These are phyloP conservation scores for Talaromyces proteolyticus DNA, from an alignment of 495 filamentous ascomycete species.

Conservation along the genomic window DNA sequence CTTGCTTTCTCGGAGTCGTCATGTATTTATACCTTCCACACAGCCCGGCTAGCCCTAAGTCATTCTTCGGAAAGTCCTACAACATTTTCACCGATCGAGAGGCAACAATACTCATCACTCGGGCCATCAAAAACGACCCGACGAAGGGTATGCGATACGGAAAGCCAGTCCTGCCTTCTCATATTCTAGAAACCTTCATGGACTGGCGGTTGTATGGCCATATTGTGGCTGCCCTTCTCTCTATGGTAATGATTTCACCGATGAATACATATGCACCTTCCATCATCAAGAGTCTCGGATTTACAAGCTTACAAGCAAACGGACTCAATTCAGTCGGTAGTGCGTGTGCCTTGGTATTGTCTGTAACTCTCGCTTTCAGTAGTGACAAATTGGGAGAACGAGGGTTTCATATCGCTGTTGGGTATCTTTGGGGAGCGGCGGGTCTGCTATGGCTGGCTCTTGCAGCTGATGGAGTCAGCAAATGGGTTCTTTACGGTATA, in stretches of 20 bases:
- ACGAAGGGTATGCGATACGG: constrained; percentile 4
- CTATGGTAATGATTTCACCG: constrained; percentile 7
- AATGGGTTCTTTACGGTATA: constrained; percentile 6
- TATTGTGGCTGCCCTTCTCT: constrained; percentile 3
- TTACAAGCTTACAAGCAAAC: constrained; percentile 24
- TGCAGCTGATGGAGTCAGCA: not conserved
- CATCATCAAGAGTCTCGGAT: constrained; percentile 5
- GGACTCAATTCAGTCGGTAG: constrained; percentile 17
- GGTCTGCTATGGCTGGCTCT: constrained; percentile 4
- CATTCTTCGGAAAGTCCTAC: constrained; percentile 5
- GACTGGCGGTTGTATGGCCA: constrained; percentile 6
- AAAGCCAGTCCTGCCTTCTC: constrained; percentile 1
- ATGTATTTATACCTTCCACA: constrained; percentile 3
- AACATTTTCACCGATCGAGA: constrained; percentile 4
- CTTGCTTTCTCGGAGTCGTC: constrained; percentile 2
- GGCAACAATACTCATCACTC: not conserved
- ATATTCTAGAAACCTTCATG: constrained; percentile 4
- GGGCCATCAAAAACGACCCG: constrained; percentile 3
- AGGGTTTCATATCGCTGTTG: constrained; percentile 3
- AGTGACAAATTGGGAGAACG: constrained; percentile 2
- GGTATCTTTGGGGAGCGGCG: constrained; percentile 2
- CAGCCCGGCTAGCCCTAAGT: not conserved
- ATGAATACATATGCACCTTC: constrained; percentile 8
- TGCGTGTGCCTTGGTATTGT: constrained; percentile 3
- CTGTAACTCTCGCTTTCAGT: constrained; percentile 3